Evolutionary conservation across 306 rosid genomes (phyloP), one percentile per base, ranked within the genome.

Genomic region (Gleditsia sinensis): DNA sequence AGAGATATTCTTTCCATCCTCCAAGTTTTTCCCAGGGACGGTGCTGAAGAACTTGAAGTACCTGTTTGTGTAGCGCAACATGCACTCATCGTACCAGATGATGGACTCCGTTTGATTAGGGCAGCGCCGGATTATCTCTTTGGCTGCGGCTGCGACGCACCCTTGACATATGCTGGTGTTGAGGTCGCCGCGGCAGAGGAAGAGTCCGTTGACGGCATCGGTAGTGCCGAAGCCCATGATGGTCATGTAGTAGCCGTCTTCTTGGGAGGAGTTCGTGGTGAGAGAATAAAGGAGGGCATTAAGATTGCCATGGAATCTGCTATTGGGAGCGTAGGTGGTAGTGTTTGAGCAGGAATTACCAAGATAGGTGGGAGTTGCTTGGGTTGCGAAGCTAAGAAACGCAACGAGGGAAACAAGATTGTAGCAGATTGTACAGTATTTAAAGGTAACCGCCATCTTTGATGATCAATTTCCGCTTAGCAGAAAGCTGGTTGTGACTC

Each of bases 151-250:
- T 60, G 36, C 0, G n/a, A 88, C 73, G 40, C 91, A 90, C 1
- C 62, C 64, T 13, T 45, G 64, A 8, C 91, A 90, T 3, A 8
- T 1, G 45, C 59, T 45, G 16, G 54, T 1, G 59, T 49, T 14
- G 30, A 76, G 60, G 17, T 90, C 92, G 5, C 86, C 89, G 34
- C 89, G 87, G 76, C 96, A 90, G 69, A 81, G 86, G 68, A 83
- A 81, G 3, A 46, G 58, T 34, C 89, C 85, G 43, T 42, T 78
- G 72, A 72, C 82, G 6, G 49, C 69, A 9, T 50, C 56, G 60
- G 62, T 12, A 5, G 78, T 13, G 12, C 67, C 71, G 3, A 46
- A 8, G 13, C 84, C 78, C 45, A 69, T 69, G 69, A 53, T 3
- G 30, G 82, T 5, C 12, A 1, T 1, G 83, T 78, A 83, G 81